phyloP scores from a whole-genome alignment of 2,329 filamentous ascomycete genomes.

The Venturia asperata region DNA sequence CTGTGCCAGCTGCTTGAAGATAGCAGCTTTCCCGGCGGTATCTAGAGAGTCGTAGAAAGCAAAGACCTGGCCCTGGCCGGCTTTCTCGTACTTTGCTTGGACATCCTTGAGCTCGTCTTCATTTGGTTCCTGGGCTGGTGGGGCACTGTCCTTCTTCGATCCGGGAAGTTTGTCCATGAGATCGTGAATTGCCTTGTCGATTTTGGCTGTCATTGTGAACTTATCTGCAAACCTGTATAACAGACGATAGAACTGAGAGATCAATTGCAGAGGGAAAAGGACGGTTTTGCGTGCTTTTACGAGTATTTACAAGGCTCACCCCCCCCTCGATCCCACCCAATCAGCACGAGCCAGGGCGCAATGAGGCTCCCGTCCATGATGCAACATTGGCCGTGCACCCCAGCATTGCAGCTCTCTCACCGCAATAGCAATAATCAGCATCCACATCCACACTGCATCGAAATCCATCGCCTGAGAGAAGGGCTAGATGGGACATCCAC shows the following conservation, averaged over 20 bases:
- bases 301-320: slow-evolving; percentile 10
- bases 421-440: neutral
- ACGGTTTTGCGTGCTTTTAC: slow-evolving; percentile 6
- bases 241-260: neutral
- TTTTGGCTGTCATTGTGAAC: slow-evolving; percentile 3
- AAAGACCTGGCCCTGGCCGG: slow-evolving; percentile 75
- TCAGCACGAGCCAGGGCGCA: neutral
- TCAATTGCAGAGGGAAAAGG: neutral
- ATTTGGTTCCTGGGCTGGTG: slow-evolving; percentile 17
- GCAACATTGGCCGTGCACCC: no score
- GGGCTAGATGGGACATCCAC: neutral
- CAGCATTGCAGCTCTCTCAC: neutral
- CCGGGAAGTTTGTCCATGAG: slow-evolving; percentile 17
- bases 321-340: neutral
- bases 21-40: slow-evolving; percentile 62
- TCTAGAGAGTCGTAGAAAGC: slow-evolving; percentile 78
- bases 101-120: slow-evolving; percentile 60
- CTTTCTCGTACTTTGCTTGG: slow-evolving; percentile 64
- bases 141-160: slow-evolving; percentile 10
- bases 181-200: slow-evolving; percentile 12
- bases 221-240: neutral
- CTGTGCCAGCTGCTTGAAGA: slow-evolving; percentile 73
- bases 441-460: neutral
- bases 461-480: neutral
- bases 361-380: no score